Base-by-base conservation (phyloP, 1,284 basidiomycete species). In the Exobasidium cylindrosporum region DNA sequence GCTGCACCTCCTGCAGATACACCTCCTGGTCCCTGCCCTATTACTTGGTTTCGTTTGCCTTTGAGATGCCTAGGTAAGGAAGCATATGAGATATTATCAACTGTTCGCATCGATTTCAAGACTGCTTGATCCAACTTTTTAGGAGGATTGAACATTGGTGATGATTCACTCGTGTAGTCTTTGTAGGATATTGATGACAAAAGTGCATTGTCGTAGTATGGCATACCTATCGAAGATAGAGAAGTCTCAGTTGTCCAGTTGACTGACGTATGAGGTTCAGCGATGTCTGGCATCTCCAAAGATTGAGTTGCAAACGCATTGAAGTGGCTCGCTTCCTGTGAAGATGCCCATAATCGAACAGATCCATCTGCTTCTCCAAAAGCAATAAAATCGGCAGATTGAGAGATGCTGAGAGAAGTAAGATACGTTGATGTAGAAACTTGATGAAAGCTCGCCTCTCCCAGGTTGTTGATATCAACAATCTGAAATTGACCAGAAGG, bases 81-180 rank as follows among this genome's bases (percentile, higher is more conserved):
- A 0, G 92, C 92, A 79, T 95, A 97, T 4, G 89, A 90, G 32
- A 96, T 85, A 67, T 89, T 90, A 75, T 95, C 93, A 65, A 92
- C 91, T 67, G 85, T 86, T 77, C 89, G 91, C 84, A 97, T 90
- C 1, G 86, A 84, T 47, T 83, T 84, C 50, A 93, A 79, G 17
- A 97, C 84, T 66, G 89, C 86, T 4, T 85, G 82, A 4, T 95
- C 92, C 62, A 97, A 89, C 74, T 87, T 88, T 24, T 86, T 81
- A 0, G 90, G 88, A 0, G 90, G 76, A 54, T 83, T 83, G 77
- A 83, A 83, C 65, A 84, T 81, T 10, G 83, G 83, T 3, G 83
- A 83, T 21, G 74, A 73, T 53, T 73, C 65, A 23, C 70, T 64
- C 30, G 65, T 64, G 57, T 73, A 69, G 30, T 72, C 54, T 4